phyloP scores from a whole-genome alignment of 179 eudicot genomes.

The Vitellaria paradoxa region DNA sequence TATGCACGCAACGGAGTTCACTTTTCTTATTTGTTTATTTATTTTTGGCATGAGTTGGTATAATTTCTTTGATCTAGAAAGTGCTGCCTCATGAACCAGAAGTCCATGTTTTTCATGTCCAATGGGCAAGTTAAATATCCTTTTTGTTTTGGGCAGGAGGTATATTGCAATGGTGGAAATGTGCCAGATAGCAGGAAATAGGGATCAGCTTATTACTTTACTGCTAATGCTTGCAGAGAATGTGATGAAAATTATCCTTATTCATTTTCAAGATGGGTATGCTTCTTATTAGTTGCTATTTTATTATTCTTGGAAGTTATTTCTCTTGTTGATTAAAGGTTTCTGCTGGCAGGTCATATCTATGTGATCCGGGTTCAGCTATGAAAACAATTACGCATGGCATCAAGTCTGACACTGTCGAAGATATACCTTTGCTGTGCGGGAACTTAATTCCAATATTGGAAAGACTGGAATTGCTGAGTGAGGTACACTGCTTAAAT shows the following conservation, averaged over 20 bases:
- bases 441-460: slow-evolving; percentile 61
- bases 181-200: slow-evolving; percentile 83
- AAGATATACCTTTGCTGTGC: slow-evolving; percentile 49
- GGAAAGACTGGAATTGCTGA: slow-evolving; percentile 78
- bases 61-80: background rate
- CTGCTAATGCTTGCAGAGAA: slow-evolving; percentile 79
- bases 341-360: slow-evolving; percentile 33
- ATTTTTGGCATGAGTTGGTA: background rate
- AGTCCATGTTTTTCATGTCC: too few species aligned
- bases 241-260: slow-evolving; percentile 71
- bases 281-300: slow-evolving; percentile 12
- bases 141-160: slow-evolving; percentile 49
- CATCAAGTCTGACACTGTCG: slow-evolving; percentile 35
- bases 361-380: slow-evolving; percentile 30
- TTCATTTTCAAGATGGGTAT: slow-evolving; percentile 89
- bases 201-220: slow-evolving; percentile 76
- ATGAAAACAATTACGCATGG: slow-evolving; percentile 37
- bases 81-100: background rate
- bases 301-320: background rate
- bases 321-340: slow-evolving; percentile 12
- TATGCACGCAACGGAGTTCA: too few species aligned
- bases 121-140: background rate
- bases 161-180: slow-evolving; percentile 90
- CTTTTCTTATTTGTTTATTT: too few species aligned
- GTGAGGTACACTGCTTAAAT: slow-evolving; percentile 51